Evolutionary conservation across 1,284 basidiomycete genomes (phyloP).

Genomic region (Xerocomus subilludens): DNA sequence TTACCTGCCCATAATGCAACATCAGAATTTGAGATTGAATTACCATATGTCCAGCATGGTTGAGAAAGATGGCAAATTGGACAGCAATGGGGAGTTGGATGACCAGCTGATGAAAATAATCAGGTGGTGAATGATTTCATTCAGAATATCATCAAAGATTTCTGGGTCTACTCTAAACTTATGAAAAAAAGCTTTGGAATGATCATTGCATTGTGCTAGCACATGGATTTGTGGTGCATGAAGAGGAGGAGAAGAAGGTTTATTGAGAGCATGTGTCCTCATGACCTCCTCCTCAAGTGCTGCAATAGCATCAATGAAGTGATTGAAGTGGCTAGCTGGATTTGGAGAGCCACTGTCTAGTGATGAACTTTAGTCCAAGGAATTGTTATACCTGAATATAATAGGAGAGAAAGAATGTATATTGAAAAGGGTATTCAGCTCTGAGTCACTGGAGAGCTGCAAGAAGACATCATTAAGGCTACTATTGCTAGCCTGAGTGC

Average conservation of each 20-base stretch:
- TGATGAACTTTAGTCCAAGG: no score
- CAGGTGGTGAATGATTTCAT: neutral
- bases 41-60: neutral
- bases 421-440: no score
- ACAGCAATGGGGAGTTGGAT: neutral
- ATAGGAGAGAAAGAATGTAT: no score
- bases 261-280: neutral
- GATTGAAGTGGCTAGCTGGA: neutral
- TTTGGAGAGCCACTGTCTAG: no score
- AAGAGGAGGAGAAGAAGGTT: neutral
- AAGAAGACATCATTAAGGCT: no score
- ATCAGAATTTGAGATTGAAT: neutral
- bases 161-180: neutral
- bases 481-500: no score
- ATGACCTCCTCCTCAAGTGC: neutral
- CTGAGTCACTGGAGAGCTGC: no score
- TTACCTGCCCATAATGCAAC: conserved; percentile 26
- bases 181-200: neutral
- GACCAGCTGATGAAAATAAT: neutral
- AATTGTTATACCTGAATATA: no score
- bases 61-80: neutral
- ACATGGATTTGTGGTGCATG: neutral
- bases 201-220: neutral
- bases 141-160: neutral
- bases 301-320: neutral